phyloP scores from a whole-genome alignment of 352 stramenopile species.

The Globisporangium perplexum region DNA sequence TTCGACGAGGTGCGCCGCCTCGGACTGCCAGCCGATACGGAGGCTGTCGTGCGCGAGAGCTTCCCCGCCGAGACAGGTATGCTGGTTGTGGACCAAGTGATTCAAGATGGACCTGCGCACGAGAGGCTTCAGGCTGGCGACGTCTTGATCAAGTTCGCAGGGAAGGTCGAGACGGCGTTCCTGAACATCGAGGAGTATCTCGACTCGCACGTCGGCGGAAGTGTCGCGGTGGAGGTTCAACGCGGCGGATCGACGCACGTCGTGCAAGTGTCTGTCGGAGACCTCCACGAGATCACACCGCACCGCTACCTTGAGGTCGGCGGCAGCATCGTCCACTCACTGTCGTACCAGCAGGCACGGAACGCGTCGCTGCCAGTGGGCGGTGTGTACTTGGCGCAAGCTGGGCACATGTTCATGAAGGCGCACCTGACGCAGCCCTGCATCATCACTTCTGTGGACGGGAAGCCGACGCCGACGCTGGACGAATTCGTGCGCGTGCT shows the following conservation, averaged over 20 bases:
- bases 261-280: conserved; percentile 42
- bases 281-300: conserved; percentile 83
- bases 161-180: conserved; percentile 76
- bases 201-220: conserved; percentile 62
- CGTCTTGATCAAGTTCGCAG: conserved; percentile 79
- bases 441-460: conserved; percentile 84
- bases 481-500: conserved; percentile 80
- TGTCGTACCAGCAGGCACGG: conserved; percentile 86
- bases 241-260: conserved; percentile 54
- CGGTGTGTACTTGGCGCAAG: conserved; percentile 80
- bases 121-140: conserved; percentile 79
- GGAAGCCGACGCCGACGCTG: conserved; percentile 72
- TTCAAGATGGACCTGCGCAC: conserved; percentile 73
- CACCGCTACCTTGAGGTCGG: conserved; percentile 82
- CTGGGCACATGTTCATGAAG: conserved; percentile 90
- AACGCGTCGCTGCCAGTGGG: conserved; percentile 76
- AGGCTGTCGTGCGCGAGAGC: conserved; percentile 56
- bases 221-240: conserved; percentile 67
- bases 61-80: conserved; percentile 86
- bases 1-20: conserved; percentile 88
- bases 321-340: conserved; percentile 80
- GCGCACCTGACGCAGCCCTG: conserved; percentile 77
- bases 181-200: conserved; percentile 73
- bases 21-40: conserved; percentile 59
- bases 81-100: conserved; percentile 86